These are phyloP conservation scores for Ceratobasidium papillatum DNA, from an alignment of 1,284 basidiomycete genomes.

Conservation along the genomic window DNA sequence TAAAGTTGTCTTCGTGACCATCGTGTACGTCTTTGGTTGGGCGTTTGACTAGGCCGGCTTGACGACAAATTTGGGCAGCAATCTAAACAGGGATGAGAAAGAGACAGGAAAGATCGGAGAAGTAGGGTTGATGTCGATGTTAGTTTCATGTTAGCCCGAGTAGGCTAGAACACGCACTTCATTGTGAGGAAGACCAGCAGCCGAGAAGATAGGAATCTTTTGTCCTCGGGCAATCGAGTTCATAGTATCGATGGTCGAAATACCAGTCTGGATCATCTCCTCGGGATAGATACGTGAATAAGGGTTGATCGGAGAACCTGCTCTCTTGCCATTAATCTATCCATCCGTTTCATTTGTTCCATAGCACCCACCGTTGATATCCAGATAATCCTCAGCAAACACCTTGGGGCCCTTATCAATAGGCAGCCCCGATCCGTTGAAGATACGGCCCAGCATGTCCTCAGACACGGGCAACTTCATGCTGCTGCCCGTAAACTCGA, in stretches of 20 bases:
- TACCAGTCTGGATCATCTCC: slow-evolving; percentile 99
- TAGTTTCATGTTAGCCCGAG: background rate
- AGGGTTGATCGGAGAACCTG: slow-evolving; percentile 98
- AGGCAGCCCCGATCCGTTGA: slow-evolving; percentile 98
- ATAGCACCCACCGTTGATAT: slow-evolving; percentile 87
- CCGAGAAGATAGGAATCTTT: slow-evolving; percentile 99
- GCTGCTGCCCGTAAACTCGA: slow-evolving; percentile 97
- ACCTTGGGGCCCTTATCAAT: slow-evolving; percentile 99
- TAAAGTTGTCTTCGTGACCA: slow-evolving; percentile 99
- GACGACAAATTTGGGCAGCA: slow-evolving; percentile 99
- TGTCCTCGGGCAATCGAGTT: slow-evolving; percentile 99
- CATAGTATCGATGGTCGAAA: slow-evolving; percentile 98
- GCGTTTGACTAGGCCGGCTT: slow-evolving; percentile 95
- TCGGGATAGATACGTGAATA: slow-evolving; percentile 99
- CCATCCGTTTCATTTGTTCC: background rate
- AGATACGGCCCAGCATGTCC: slow-evolving; percentile 99
- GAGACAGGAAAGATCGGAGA: too few relatives aligned
- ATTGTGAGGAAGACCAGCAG: slow-evolving; percentile 98
- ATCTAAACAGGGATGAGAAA: slow-evolving; percentile 66
- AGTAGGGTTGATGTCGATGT: slow-evolving; percentile 27
- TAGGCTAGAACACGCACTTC: slow-evolving; percentile 65
- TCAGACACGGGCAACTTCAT: slow-evolving; percentile 99
- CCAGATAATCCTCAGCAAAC: slow-evolving; percentile 98
- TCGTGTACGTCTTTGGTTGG: slow-evolving; percentile 98
- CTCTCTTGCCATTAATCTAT: slow-evolving; percentile 9